Evolutionary conservation across 352 stramenopile genomes (phyloP).

Genomic region (Pythium periplocum): DNA sequence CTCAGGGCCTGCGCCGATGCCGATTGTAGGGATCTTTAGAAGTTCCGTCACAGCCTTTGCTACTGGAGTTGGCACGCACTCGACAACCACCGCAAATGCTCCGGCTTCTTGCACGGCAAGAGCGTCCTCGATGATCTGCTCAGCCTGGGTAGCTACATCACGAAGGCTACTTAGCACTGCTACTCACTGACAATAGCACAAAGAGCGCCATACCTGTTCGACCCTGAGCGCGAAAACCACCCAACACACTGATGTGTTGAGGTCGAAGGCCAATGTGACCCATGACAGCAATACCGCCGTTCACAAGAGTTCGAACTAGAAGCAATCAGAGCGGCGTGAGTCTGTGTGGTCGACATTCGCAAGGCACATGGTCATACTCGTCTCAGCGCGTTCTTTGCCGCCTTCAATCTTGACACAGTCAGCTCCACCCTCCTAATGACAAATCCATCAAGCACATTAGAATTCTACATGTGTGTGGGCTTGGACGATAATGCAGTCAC

Average conservation of each 20-base stretch:
- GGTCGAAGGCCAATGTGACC: slow-evolving; percentile 97
- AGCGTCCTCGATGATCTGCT: slow-evolving; percentile 95
- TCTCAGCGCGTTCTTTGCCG: slow-evolving; percentile 74
- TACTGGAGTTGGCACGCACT: slow-evolving; percentile 86
- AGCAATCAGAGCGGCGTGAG: slow-evolving; percentile 8
- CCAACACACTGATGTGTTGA: slow-evolving; percentile 94
- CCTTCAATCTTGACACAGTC: slow-evolving; percentile 99
- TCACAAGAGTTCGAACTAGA: slow-evolving; percentile 62
- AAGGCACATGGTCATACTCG: slow-evolving; percentile 28
- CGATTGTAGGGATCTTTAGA: slow-evolving; percentile 97
- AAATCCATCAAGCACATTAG: background rate
- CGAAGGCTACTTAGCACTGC: no score
- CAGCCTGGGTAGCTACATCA: slow-evolving; percentile 59
- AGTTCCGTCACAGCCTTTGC: slow-evolving; percentile 92
- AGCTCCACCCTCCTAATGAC: slow-evolving; percentile 89
- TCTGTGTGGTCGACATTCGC: background rate
- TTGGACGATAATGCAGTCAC: slow-evolving; percentile 32
- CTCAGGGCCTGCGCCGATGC: slow-evolving; percentile 93
- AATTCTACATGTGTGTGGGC: background rate
- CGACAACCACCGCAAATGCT: slow-evolving; percentile 91
- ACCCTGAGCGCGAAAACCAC: slow-evolving; percentile 95
- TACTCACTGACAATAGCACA: no score
- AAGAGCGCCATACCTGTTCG: slow-evolving; percentile 73
- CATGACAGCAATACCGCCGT: slow-evolving; percentile 94
- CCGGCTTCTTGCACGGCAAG: slow-evolving; percentile 93